A percentile compares a stretch with the other conserved stretches of the same genome.
phyloP scores from a whole-genome alignment of 306 rosid species.

The Arachis stenosperma region DNA sequence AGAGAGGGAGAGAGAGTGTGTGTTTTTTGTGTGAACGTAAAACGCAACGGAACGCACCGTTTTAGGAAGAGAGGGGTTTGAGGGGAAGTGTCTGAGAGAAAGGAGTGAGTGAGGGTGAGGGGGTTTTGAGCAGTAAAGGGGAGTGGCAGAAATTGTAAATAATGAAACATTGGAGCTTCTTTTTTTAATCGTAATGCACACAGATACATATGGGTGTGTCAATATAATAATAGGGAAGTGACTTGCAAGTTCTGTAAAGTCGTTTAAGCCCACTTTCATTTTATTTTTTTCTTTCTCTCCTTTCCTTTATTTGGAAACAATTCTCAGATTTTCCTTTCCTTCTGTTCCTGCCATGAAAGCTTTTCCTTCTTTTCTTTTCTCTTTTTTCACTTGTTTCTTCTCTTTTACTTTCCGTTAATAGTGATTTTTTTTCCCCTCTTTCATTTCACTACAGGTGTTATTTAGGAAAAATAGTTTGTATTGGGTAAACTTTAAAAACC shows the following conservation, averaged over 20 bases:
- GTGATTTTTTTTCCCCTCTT: neutral
- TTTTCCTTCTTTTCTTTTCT: neutral
- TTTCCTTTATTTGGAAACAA: slow-evolving; percentile 20
- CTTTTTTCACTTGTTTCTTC: neutral
- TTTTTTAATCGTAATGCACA: slow-evolving; percentile 48
- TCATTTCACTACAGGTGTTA: neutral
- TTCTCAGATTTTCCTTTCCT: slow-evolving; percentile 26
- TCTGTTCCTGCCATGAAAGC: slow-evolving; percentile 4
- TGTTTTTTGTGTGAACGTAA: neutral
- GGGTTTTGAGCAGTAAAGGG: slow-evolving; percentile 79
- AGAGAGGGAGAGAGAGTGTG: neutral
- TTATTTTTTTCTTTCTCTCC: slow-evolving; percentile 24
- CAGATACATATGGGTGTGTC: slow-evolving; percentile 37
- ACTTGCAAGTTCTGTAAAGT: slow-evolving; percentile 80
- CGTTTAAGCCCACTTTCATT: slow-evolving; percentile 23
- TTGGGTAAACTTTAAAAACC: too few relatives aligned
- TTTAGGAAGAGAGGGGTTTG: slow-evolving; percentile 2
- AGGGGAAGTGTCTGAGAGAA: slow-evolving; percentile 38
- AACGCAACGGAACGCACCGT: slow-evolving; percentile 22
- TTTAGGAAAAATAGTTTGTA: neutral
- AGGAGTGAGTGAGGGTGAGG: slow-evolving; percentile 58
- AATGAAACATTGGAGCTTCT: slow-evolving; percentile 41
- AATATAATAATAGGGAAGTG: slow-evolving; percentile 59
- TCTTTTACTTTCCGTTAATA: slow-evolving; percentile 28
- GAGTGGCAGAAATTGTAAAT: slow-evolving; percentile 58